These are phyloP conservation scores for Candida chauliodis DNA, from an alignment of 805 yeast genomes.

Conservation along the genomic window DNA sequence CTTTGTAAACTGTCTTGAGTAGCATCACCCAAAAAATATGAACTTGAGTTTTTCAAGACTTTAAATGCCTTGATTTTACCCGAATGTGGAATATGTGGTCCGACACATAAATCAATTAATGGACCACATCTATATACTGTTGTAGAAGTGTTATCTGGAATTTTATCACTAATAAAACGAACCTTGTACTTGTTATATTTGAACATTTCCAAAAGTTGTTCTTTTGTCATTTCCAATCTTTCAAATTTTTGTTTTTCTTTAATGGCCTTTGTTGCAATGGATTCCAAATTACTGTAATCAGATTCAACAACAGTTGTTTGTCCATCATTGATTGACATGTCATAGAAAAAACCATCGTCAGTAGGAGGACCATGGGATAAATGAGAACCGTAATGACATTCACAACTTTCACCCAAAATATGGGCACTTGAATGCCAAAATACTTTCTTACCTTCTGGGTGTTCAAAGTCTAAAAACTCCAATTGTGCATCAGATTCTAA, in stretches of 20 bases:
- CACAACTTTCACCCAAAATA: constrained; percentile 96
- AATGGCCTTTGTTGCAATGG: constrained; percentile 82
- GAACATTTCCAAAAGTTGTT: constrained; percentile 88
- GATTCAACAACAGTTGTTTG: constrained; percentile 66
- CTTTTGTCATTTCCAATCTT: constrained; percentile 89
- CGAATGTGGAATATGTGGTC: constrained; percentile 97
- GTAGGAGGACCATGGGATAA: constrained; percentile 91
- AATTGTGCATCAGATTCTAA: constrained; percentile 67
- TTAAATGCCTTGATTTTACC: constrained; percentile 94
- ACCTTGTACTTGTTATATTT: constrained; percentile 94
- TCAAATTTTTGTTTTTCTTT: constrained; percentile 95
- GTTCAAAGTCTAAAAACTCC: constrained; percentile 85
- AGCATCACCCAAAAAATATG: constrained; percentile 92
- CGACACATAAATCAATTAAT: constrained; percentile 92
- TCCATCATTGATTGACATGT: constrained; percentile 81
- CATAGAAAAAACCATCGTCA: constrained; percentile 96
- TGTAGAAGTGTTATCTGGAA: constrained; percentile 93
- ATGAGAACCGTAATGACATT: constrained; percentile 93
- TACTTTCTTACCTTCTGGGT: constrained; percentile 91
- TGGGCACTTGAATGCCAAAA: constrained; percentile 99
- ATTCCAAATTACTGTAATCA: constrained; percentile 82
- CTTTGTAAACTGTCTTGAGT: constrained; percentile 94
- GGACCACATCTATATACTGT: constrained; percentile 98
- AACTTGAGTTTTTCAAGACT: constrained; percentile 90
- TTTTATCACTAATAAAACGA: constrained; percentile 76